Conservation (phyloP, 805 yeast genomes). For the Wickerhamomyces bisporus region DNA sequence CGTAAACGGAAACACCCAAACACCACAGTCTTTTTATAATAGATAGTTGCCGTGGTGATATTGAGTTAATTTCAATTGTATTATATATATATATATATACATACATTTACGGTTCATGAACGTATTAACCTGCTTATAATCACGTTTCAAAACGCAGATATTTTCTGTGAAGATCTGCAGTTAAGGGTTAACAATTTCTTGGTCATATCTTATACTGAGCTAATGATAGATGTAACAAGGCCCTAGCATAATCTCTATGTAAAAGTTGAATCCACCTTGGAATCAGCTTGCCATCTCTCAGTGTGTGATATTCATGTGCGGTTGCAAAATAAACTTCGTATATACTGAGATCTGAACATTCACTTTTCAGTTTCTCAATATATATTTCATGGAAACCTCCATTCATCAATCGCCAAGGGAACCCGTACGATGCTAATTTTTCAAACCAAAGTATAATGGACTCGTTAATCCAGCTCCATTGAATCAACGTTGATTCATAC, state of each 20-base stretch:
- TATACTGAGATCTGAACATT: background rate
- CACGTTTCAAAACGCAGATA: no score
- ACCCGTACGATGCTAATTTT: conserved; percentile 17
- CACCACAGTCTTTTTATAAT: background rate
- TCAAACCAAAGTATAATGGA: conserved; percentile 9
- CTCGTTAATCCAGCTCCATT: conserved; percentile 8
- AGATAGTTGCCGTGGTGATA: conserved; percentile 12
- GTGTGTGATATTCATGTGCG: conserved; percentile 18
- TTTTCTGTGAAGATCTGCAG: no score
- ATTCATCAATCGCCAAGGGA: conserved; percentile 24
- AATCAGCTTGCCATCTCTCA: conserved; percentile 21
- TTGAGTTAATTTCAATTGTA: no score
- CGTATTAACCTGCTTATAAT: no score
- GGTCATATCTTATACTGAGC: background rate
- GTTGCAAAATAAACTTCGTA: conserved; percentile 17
- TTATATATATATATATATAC: background rate
- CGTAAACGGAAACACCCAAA: background rate
- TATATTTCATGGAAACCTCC: conserved; percentile 20
- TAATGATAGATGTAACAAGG: conserved; percentile 8
- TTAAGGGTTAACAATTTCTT: background rate
- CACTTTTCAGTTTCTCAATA: conserved; percentile 4
- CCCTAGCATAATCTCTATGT: conserved; percentile 17
- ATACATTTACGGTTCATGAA: background rate
- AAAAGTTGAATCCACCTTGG: conserved; percentile 13
- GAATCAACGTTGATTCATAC: conserved; percentile 3